Evolutionary conservation across 176 grass and related monocot species (phyloP).

Genomic region (Ensete ventricosum): DNA sequence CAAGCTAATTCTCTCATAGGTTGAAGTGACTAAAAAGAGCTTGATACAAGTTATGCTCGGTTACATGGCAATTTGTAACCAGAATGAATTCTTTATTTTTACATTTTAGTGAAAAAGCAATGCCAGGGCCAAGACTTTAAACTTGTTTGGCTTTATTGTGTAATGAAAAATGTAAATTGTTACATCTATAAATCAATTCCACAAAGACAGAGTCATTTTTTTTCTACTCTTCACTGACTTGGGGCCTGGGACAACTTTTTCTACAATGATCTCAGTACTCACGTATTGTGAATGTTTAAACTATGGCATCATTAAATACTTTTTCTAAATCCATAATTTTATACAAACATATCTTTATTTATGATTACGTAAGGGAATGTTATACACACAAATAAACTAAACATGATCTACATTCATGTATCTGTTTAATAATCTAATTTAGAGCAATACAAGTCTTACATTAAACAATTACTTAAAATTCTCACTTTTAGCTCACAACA

Average conservation of each 20-base stretch:
- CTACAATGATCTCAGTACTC: neutral
- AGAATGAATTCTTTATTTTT: no score
- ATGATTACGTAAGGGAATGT: no score
- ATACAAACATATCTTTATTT: neutral
- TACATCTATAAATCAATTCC: neutral
- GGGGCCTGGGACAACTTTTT: neutral
- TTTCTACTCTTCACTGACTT: neutral
- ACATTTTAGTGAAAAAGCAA: no score
- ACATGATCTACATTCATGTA: no score
- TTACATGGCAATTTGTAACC: neutral
- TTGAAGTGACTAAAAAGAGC: neutral
- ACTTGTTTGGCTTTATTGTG: neutral
- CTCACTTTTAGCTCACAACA: no score
- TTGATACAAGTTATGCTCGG: neutral
- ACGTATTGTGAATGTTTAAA: neutral
- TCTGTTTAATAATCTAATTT: no score
- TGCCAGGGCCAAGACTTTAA: neutral
- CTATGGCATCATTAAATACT: neutral
- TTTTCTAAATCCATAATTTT: neutral
- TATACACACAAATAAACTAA: no score
- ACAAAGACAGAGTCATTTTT: neutral
- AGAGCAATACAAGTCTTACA: no score
- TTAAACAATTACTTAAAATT: no score
- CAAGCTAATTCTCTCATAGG: neutral
- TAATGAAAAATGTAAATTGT: neutral